Evolutionary conservation across 2,329 filamentous ascomycete genomes (phyloP).

Genomic region (Fonsecaea multimorphosa): DNA sequence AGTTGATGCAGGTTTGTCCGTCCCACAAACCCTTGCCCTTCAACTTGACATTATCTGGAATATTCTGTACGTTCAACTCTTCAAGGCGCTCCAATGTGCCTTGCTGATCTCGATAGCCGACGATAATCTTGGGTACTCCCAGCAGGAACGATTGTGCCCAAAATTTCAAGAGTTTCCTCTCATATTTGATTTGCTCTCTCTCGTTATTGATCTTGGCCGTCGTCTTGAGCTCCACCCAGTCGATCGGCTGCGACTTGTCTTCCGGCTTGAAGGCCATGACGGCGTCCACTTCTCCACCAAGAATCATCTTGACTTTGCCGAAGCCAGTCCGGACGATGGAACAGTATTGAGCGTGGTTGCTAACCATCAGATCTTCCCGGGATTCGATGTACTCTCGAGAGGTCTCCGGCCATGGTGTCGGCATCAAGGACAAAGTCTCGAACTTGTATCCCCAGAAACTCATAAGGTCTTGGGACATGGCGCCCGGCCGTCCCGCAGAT

Average conservation of each 20-base stretch:
- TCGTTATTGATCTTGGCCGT: constrained; percentile 72
- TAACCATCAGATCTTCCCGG: constrained; percentile 73
- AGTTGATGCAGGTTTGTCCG: constrained; percentile 92
- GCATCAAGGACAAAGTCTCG: constrained; percentile 80
- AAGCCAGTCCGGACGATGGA: constrained; percentile 90
- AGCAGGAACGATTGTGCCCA: constrained; percentile 97
- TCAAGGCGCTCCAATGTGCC: constrained; percentile 76
- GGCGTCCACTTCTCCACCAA: constrained; percentile 95
- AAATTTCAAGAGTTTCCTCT: constrained; percentile 90
- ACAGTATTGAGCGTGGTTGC: constrained; percentile 94
- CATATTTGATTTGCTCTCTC: constrained; percentile 75
- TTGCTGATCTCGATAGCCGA: constrained; percentile 79
- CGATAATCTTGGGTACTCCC: constrained; percentile 87
- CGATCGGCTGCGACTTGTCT: constrained; percentile 69
- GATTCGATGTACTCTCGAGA: constrained; percentile 78
- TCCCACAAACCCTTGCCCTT: constrained; percentile 77
- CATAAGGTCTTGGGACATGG: constrained; percentile 78
- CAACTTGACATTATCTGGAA: constrained; percentile 76
- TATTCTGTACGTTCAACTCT: constrained; percentile 77
- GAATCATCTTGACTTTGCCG: constrained; percentile 73
- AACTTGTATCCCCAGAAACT: constrained; percentile 99
- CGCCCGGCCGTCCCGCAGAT: constrained; percentile 57
- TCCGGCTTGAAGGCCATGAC: constrained; percentile 84
- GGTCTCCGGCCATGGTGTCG: constrained; percentile 74
- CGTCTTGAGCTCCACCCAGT: constrained; percentile 96